Percentiles rank a stretch among this genome's conserved stretches.
Evolutionary conservation across 495 filamentous ascomycete genomes (phyloP).

Genomic region (Lasiosphaeria ovina): DNA sequence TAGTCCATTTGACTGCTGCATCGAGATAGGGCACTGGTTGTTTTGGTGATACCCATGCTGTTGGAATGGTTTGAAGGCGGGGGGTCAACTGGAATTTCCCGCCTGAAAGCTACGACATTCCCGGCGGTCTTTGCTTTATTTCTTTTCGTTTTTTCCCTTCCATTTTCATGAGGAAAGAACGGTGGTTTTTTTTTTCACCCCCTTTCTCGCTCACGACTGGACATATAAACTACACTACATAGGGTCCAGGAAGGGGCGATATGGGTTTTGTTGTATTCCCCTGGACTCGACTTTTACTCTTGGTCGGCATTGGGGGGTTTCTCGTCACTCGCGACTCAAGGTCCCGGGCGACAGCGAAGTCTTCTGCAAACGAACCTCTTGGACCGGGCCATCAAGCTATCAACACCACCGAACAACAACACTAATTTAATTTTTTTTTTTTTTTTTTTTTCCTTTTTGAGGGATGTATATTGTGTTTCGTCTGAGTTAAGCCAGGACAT

Average conservation of each 20-base stretch:
- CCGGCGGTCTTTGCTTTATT: not conserved
- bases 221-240: no score
- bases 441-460: slow-evolving; percentile 19
- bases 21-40: slow-evolving; percentile 1
- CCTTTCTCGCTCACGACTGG: no score
- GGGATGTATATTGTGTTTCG: slow-evolving; percentile 18
- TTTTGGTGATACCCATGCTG: slow-evolving; percentile 24
- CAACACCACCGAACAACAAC: slow-evolving; percentile 2
- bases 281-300: no score
- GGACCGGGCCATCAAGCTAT: not conserved
- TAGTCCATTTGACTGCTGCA: slow-evolving; percentile 24
- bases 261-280: no score
- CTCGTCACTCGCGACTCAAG: not conserved
- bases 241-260: no score
- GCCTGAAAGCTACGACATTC: not conserved
- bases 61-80: not conserved
- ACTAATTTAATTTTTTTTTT: slow-evolving; percentile 20
- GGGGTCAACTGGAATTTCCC: not conserved
- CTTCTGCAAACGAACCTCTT: not conserved
- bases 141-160: not conserved
- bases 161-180: not conserved
- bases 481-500: slow-evolving; percentile 20
- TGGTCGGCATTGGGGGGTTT: no score
- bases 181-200: not conserved
- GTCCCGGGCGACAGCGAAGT: not conserved